These are phyloP conservation scores for Poa annua DNA, from an alignment of 176 grass and related monocot species.

Conservation along the genomic window DNA sequence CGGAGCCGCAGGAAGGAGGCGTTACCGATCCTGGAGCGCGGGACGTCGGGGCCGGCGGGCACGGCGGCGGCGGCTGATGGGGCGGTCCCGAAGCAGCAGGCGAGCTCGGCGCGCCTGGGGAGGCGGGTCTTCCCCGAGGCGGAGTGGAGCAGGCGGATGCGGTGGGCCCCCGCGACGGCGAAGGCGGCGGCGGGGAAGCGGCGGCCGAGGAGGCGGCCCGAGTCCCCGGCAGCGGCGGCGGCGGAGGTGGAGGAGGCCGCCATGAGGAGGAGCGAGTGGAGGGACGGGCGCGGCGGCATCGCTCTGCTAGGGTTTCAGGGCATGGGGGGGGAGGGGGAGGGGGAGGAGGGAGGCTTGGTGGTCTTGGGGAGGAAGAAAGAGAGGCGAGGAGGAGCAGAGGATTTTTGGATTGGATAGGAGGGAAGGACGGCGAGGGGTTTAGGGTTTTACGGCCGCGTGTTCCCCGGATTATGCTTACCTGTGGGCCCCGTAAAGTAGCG, in stretches of 20 bases:
- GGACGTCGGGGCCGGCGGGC: slow-evolving; percentile 1
- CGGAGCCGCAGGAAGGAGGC: background rate
- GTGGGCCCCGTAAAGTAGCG: background rate
- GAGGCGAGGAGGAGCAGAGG: slow-evolving; percentile 22
- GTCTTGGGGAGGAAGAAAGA: slow-evolving; percentile 35
- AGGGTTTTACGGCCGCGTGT: slow-evolving; percentile 41
- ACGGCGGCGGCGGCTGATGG: slow-evolving; percentile 21
- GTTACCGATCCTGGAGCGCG: slow-evolving; percentile 52
- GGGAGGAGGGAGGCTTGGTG: background rate
- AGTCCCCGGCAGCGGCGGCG: slow-evolving; percentile 38
- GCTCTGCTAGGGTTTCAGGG: slow-evolving; percentile 33
- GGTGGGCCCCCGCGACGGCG: background rate
- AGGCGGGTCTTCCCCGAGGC: background rate
- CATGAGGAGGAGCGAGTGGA: slow-evolving; percentile 53
- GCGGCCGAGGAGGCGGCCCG: slow-evolving; percentile 35
- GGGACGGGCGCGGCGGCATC: slow-evolving; percentile 59
- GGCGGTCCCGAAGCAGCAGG: slow-evolving; percentile 40
- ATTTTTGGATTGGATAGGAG: slow-evolving; percentile 35
- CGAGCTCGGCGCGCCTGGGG: slow-evolving; percentile 9
- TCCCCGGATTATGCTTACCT: background rate
- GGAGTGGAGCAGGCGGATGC: slow-evolving; percentile 39
- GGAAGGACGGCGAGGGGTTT: background rate
- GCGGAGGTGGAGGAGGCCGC: slow-evolving; percentile 49
- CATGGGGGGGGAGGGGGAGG: background rate
- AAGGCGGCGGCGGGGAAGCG: background rate